Base-by-base conservation (phyloP, 2,329 filamentous ascomycete species). In the Pseudopyricularia cyperi region DNA sequence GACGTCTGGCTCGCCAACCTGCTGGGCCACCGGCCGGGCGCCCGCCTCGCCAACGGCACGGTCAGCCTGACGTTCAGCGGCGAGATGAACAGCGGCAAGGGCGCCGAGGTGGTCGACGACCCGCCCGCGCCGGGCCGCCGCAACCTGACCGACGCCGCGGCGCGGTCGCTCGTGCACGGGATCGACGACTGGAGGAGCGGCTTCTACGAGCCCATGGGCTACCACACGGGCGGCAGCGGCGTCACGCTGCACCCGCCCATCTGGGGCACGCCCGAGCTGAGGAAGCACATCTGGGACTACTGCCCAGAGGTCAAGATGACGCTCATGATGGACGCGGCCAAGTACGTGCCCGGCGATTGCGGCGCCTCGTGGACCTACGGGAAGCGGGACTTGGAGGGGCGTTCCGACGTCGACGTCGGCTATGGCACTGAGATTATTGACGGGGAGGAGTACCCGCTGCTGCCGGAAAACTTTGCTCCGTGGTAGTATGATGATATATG, bases 291-390 rank as follows among this genome's bases (percentile, higher is more conserved):
- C 42, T 79, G 73, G 71, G 66, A 71, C 28, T 79, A 79, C 61
- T 79, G 76, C 54, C 77, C 77, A 1, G 77, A 80, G 60, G 68
- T 80, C 30, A 79, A 79, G 66, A 75, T 79, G 68, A 76, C 71
- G 46, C 61, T 80, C 28, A 64, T 65, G 49, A 79, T 80, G 76
- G 74, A 79, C 55, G 71, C 69, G 7, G 73, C 71, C 44, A 65
- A 69, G 55, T 76, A 68, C 55, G 69, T 78, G 5, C 74, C 73
- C 1, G 74, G 74, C 7, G 57, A 67, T 7, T 77, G 74, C 55
- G 62, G 68, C 34, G 58, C 62, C 4, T 62, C 63, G 35, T 77
- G 73, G 74, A 44, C 39, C 3, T 44, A 44, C 24, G 39, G 39
- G 19, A 75, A 75, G 65, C 62, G 71, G 8, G 58, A 55, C n/a